A percentile compares a stretch with the other conserved stretches of the same genome.
Evolutionary conservation across 352 stramenopile species (phyloP).

Genomic region (Thalassiosira mediterranea): DNA sequence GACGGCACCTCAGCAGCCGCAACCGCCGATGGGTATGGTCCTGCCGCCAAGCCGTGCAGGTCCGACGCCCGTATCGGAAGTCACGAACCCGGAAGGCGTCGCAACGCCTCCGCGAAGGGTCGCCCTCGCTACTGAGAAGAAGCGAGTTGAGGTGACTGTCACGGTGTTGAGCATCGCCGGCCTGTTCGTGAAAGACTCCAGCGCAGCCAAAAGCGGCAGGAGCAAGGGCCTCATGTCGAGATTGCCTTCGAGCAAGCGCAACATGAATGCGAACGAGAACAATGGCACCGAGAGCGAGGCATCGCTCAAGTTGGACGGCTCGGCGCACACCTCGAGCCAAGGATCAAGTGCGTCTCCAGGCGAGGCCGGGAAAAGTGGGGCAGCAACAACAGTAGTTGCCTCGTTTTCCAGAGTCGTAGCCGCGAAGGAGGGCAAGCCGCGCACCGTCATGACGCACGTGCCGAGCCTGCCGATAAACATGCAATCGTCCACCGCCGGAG

Average conservation of each 20-base stretch:
- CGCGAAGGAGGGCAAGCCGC: neutral
- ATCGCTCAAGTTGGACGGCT: neutral
- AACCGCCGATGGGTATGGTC: too few relatives aligned
- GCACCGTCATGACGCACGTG: neutral
- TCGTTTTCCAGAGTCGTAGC: neutral
- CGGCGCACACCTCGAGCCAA: neutral
- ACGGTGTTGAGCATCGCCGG: conserved; percentile 12
- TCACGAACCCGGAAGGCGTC: too few relatives aligned
- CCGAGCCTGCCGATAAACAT: conserved; percentile 5
- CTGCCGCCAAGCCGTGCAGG: too few relatives aligned
- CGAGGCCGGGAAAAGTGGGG: neutral
- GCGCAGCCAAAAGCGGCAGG: too few relatives aligned
- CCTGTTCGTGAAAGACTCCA: conserved; percentile 3
- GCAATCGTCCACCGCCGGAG: neutral
- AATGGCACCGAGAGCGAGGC: neutral
- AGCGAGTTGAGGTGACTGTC: conserved; percentile 11
- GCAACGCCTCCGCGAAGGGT: neutral
- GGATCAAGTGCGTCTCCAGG: neutral
- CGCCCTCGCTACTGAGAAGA: conserved; percentile 1
- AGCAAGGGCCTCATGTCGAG: conserved; percentile 2
- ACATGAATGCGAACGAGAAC: neutral
- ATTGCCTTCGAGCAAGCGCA: neutral
- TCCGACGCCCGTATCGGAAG: too few relatives aligned
- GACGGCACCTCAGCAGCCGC: too few relatives aligned
- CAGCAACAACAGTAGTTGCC: conserved; percentile 1